A percentile compares a stretch with the other conserved stretches of the same genome.
Evolutionary conservation across 768 basidiomycete species (phyloP).

Genomic region (Terana coerulea): DNA sequence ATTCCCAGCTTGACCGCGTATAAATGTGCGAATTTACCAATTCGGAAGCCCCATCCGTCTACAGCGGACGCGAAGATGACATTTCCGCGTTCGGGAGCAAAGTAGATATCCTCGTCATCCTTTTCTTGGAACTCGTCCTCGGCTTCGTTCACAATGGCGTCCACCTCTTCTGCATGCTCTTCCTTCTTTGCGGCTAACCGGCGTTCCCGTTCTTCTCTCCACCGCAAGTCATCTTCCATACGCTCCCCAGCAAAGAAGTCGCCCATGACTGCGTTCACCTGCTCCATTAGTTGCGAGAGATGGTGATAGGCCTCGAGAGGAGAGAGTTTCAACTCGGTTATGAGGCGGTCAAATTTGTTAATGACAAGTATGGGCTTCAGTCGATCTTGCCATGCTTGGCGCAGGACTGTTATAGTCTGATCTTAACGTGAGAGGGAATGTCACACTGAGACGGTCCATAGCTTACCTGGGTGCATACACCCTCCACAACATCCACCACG

Average conservation of each 20-base stretch:
- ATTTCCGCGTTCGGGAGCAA: slow-evolving; percentile 92
- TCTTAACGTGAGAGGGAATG: too few species aligned
- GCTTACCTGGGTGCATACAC: slow-evolving; percentile 93
- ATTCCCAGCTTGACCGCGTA: slow-evolving; percentile 90
- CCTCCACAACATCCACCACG: slow-evolving; percentile 94
- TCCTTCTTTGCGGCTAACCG: slow-evolving; percentile 77
- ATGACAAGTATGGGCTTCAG: slow-evolving; percentile 91
- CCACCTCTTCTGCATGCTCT: slow-evolving; percentile 56
- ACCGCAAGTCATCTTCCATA: slow-evolving; percentile 94
- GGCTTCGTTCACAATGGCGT: slow-evolving; percentile 43
- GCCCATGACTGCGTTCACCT: slow-evolving; percentile 98
- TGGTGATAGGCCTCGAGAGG: slow-evolving; percentile 94
- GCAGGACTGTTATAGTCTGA: slow-evolving; percentile 93
- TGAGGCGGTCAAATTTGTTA: slow-evolving; percentile 93
- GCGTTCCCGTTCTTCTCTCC: slow-evolving; percentile 89
- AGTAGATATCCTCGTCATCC: slow-evolving; percentile 97
- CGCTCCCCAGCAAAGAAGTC: slow-evolving; percentile 91
- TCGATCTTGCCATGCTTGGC: slow-evolving; percentile 91
- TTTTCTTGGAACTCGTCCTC: slow-evolving; percentile 81
- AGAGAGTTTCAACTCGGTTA: slow-evolving; percentile 88
- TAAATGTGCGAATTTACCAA: slow-evolving; percentile 89
- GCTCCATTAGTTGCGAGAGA: slow-evolving; percentile 88
- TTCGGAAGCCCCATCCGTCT: slow-evolving; percentile 96
- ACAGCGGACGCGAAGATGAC: slow-evolving; percentile 95
- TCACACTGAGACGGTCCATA: too few species aligned